Percentiles rank a stretch among this genome's conserved stretches.
Conservation (phyloP, 108 stramenopile genomes). For the Discostella pseudostelligera region DNA sequence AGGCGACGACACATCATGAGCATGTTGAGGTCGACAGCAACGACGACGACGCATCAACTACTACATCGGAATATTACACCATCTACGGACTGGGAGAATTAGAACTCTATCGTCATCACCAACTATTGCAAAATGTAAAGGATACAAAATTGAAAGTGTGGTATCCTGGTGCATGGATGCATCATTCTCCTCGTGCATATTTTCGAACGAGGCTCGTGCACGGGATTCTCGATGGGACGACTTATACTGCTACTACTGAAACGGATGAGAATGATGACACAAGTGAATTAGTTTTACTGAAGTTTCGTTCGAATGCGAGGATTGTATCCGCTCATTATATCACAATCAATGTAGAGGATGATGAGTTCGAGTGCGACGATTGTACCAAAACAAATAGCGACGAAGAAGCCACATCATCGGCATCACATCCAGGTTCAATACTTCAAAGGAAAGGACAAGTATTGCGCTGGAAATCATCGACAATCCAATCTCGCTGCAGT, state of each 20-base stretch:
- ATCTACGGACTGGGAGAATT: conserved; percentile 38
- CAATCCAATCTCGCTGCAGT: not conserved
- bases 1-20: too few relatives aligned
- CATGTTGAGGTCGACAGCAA: too few relatives aligned
- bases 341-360: not conserved
- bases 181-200: conserved; percentile 12
- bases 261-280: too few relatives aligned
- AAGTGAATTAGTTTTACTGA: conserved; percentile 7
- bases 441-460: not conserved
- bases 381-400: not conserved
- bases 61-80: not conserved
- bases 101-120: conserved; percentile 29
- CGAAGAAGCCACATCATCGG: not conserved
- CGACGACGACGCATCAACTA: not conserved
- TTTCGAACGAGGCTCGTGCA: conserved; percentile 40
- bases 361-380: not conserved
- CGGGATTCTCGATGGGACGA: not conserved
- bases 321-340: conserved; percentile 12
- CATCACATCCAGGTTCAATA: not conserved
- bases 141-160: conserved; percentile 35
- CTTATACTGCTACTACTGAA: too few relatives aligned
- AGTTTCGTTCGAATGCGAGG: conserved; percentile 35
- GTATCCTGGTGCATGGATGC: conserved; percentile 37
- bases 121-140: conserved; percentile 14
- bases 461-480: conserved; percentile 10